A percentile compares a stretch with the other conserved stretches of the same genome.
These are phyloP conservation scores for Macaranga tanarius DNA, from an alignment of 441 rosid genomes.

Conservation along the genomic window DNA sequence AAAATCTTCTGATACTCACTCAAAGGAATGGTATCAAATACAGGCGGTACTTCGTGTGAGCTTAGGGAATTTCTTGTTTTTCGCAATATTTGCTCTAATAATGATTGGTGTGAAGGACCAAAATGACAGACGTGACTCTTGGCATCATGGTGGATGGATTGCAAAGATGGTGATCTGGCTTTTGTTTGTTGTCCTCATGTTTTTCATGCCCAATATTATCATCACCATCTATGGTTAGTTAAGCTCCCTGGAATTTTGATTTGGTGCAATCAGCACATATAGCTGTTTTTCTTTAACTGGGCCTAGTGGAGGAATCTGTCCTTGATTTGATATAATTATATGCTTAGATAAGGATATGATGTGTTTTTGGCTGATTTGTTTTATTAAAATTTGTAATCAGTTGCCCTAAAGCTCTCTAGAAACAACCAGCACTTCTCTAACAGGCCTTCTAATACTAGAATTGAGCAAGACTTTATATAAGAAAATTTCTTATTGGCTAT, in stretches of 20 bases:
- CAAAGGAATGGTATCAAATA: slow-evolving; percentile 81
- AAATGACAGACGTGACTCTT: slow-evolving; percentile 85
- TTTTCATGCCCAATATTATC: slow-evolving; percentile 73
- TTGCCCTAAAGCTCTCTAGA: background rate
- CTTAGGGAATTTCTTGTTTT: slow-evolving; percentile 87
- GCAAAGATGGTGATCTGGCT: slow-evolving; percentile 83
- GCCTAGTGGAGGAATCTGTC: background rate
- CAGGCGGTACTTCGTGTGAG: slow-evolving; percentile 97
- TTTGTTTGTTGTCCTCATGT: slow-evolving; percentile 87
- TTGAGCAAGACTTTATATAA: background rate
- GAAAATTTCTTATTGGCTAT: background rate
- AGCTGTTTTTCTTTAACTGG: background rate
- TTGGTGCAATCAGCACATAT: background rate
- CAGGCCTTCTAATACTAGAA: background rate
- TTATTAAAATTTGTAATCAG: background rate
- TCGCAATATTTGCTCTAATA: slow-evolving; percentile 65
- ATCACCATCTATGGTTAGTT: slow-evolving; percentile 74
- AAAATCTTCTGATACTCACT: slow-evolving; percentile 50
- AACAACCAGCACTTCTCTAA: background rate
- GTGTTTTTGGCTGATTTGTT: background rate
- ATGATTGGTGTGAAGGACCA: slow-evolving; percentile 96
- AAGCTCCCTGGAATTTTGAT: slow-evolving; percentile 17
- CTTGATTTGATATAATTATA: background rate
- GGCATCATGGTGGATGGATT: slow-evolving; percentile 97
- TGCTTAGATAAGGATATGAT: no score